Base-by-base conservation (phyloP, 768 basidiomycete genomes). In the Suillus occidentalis region DNA sequence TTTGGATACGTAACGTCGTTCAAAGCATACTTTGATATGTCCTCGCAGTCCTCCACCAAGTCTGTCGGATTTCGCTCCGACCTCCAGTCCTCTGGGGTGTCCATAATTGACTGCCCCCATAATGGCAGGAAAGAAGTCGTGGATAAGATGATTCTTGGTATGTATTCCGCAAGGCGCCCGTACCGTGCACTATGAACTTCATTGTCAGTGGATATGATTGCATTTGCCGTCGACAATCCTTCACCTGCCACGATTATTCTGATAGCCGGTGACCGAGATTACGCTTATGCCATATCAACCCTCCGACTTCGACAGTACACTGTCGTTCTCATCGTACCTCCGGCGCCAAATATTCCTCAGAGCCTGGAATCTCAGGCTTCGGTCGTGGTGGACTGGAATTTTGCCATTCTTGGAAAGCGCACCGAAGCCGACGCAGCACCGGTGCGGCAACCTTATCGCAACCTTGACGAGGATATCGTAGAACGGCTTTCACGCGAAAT, bases 201-300 rank as follows among this genome's bases (percentile, higher is more conserved):
- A 50, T 43, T 52, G 25, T 10, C 71, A 89, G 89, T 87, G 56
- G 90, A 91, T 69, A 86, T 91, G 81, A 75, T 91, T 63, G 79
- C 84, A 8, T 84, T 85, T 71, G 88, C 86, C n/a, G 83, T 88
- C 69, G 89, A 90, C 75, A 82, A 84, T 67, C 76, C 82, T 4
- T 64, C 81, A 3, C 82, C 84, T 64, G 70, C 82, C 34, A 88
- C 87, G 18, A 75, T 89, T 68, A 74, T 90, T 52, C 77, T 91
- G 43, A 87, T 91, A 68, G 82, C 89, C 0, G 87, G 85, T 20
- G 88, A 91, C 73, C 81, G 87, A 49, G 89, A 90, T 71, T 85
- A 89, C 68, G 83, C 84, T 5, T 90, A 89, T 70, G 84, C 85
- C n/a, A 73, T 89, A 53, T 84, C 88, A 2, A 77, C 79, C 42